These are phyloP conservation scores for Colletotrichum gigasporum DNA, from an alignment of 2,329 filamentous ascomycete species.

Conservation along the genomic window DNA sequence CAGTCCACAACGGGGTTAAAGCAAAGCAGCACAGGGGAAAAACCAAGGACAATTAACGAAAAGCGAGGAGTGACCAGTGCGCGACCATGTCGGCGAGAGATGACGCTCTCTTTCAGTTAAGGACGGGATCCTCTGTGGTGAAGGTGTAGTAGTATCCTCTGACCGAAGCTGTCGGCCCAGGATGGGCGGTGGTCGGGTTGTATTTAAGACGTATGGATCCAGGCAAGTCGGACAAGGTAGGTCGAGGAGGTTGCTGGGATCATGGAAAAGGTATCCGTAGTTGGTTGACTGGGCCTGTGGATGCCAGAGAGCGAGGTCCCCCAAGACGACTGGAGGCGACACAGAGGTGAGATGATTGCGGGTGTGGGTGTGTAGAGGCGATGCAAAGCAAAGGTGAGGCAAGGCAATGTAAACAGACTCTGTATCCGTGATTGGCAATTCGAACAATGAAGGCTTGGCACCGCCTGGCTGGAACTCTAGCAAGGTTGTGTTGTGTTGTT, in stretches of 20 bases:
- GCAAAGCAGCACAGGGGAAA: not conserved
- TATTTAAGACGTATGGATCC: constrained; percentile 23
- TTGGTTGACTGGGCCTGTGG: too few species aligned
- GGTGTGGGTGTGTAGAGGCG: too few species aligned
- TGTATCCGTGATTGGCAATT: not conserved
- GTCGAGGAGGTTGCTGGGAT: too few species aligned
- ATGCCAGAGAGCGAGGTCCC: too few species aligned
- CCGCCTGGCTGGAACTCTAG: not conserved
- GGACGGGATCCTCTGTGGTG: not conserved
- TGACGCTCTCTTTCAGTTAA: not conserved
- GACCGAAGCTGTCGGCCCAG: not conserved
- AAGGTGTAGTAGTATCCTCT: not conserved
- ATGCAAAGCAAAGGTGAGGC: not conserved
- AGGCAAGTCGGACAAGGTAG: too few species aligned
- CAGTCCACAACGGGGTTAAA: not conserved
- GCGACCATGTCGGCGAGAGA: not conserved
- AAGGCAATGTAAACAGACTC: not conserved
- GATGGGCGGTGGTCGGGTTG: constrained; percentile 3
- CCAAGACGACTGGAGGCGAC: too few species aligned
- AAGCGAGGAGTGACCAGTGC: not conserved
- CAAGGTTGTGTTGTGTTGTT: not conserved
- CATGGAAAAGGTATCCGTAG: too few species aligned
- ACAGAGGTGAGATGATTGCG: too few species aligned
- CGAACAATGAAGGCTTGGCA: not conserved
- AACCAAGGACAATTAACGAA: not conserved